These are phyloP conservation scores for Salix viminalis DNA, from an alignment of 345 rosid species.

Conservation along the genomic window DNA sequence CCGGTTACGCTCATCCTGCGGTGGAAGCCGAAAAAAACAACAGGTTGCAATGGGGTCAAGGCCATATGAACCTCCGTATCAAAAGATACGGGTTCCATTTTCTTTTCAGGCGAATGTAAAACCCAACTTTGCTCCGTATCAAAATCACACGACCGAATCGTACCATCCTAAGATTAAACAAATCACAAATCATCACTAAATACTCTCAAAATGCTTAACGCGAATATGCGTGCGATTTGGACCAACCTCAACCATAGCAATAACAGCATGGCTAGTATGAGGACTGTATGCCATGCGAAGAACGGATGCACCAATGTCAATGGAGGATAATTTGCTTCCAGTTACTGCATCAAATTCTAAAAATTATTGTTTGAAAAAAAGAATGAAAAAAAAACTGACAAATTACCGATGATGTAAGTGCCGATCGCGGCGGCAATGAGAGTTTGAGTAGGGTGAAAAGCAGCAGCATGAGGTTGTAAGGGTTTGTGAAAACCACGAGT, in stretches of 20 bases:
- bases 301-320: slow-evolving; percentile 75
- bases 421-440: slow-evolving; percentile 76
- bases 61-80: slow-evolving; percentile 94
- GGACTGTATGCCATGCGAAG: slow-evolving; percentile 88
- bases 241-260: slow-evolving; percentile 82
- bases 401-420: slow-evolving; percentile 60
- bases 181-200: background rate
- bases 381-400: background rate
- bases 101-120: slow-evolving; percentile 92
- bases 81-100: slow-evolving; percentile 60
- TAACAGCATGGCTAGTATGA: slow-evolving; percentile 66
- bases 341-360: slow-evolving; percentile 91
- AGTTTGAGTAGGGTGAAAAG: slow-evolving; percentile 82
- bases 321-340: slow-evolving; percentile 76
- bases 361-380: background rate
- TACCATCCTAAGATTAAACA: slow-evolving; percentile 64
- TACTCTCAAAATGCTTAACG: background rate
- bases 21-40: slow-evolving; percentile 93
- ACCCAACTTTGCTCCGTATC: slow-evolving; percentile 91
- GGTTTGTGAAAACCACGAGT: slow-evolving; percentile 66
- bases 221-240: background rate
- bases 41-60: slow-evolving; percentile 88
- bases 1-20: slow-evolving; percentile 96
- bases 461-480: slow-evolving; percentile 84
- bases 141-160: slow-evolving; percentile 88